Evolutionary conservation across 163 green algal species (phyloP).

Genomic region (Chloroidium sp.): DNA sequence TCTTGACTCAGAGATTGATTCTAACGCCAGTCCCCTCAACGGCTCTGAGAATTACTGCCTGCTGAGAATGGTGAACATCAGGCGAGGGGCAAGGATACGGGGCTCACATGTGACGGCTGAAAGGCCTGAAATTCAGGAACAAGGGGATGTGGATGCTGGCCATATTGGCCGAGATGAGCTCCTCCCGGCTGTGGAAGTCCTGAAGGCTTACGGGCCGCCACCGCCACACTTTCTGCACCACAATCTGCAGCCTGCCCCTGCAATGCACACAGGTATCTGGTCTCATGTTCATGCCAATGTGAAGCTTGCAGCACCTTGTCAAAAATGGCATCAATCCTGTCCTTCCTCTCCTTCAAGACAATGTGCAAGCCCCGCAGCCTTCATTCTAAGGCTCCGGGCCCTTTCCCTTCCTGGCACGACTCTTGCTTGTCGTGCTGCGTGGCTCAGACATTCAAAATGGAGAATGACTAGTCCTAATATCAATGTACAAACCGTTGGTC

Average conservation of each 20-base stretch:
- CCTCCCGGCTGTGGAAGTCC: conserved; percentile 30
- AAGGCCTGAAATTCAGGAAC: conserved; percentile 13
- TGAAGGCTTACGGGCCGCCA: conserved; percentile 29
- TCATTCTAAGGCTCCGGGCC: no score
- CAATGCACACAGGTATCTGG: neutral
- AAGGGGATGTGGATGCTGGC: conserved; percentile 24
- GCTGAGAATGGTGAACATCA: neutral
- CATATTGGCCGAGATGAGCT: conserved; percentile 43
- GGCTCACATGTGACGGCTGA: conserved; percentile 1
- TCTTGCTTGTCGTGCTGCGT: no score
- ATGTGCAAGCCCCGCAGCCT: no score
- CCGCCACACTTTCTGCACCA: conserved; percentile 44
- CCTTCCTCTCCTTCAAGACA: no score
- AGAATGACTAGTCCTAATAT: no score
- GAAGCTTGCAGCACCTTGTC: no score
- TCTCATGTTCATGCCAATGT: no score
- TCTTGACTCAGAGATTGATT: neutral
- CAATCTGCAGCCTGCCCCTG: conserved; percentile 37
- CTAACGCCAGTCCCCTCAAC: neutral
- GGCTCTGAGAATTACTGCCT: neutral
- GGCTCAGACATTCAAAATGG: no score
- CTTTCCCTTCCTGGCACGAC: no score
- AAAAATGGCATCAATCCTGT: no score
- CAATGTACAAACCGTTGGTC: no score
- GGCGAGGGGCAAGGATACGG: neutral